Evolutionary conservation across 2,329 filamentous ascomycete genomes (phyloP).

Genomic region (Hypoxylon sp.): DNA sequence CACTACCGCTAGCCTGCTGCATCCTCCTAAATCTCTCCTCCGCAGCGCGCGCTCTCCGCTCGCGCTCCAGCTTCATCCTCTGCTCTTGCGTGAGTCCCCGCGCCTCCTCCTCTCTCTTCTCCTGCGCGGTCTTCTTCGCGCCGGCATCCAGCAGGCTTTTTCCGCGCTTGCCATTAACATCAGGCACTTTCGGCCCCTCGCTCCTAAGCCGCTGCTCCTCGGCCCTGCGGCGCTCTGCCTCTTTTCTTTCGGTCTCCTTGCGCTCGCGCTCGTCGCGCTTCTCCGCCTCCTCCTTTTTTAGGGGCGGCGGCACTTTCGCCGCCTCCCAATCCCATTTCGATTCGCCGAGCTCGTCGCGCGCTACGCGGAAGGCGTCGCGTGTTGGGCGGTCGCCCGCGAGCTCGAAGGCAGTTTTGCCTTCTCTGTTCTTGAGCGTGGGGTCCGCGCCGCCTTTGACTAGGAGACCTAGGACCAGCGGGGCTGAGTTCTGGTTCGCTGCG

Average conservation of each 20-base stretch:
- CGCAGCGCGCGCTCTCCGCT: conserved; percentile 89
- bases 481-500: conserved; percentile 83
- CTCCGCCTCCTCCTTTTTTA: conserved; percentile 81
- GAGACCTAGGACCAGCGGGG: conserved; percentile 82
- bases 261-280: conserved; percentile 78
- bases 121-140: conserved; percentile 80
- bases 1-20: conserved; percentile 54
- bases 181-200: conserved; percentile 72
- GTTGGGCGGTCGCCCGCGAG: conserved; percentile 88
- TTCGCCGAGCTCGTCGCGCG: conserved; percentile 86
- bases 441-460: conserved; percentile 81
- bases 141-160: conserved; percentile 71
- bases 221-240: conserved; percentile 77
- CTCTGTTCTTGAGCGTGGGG: conserved; percentile 77
- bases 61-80: conserved; percentile 85
- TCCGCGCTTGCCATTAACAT: conserved; percentile 56
- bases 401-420: conserved; percentile 90
- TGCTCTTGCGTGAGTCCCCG: conserved; percentile 91
- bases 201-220: conserved; percentile 80
- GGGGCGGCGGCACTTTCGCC: conserved; percentile 78
- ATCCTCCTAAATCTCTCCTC: conserved; percentile 86
- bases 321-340: conserved; percentile 82
- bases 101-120: conserved; percentile 85
- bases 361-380: conserved; percentile 91
- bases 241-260: conserved; percentile 76